A percentile compares a stretch with the other conserved stretches of the same genome.
Conservation (phyloP, 83 land plant genomes). For the Diphasiastrum complanatum region DNA sequence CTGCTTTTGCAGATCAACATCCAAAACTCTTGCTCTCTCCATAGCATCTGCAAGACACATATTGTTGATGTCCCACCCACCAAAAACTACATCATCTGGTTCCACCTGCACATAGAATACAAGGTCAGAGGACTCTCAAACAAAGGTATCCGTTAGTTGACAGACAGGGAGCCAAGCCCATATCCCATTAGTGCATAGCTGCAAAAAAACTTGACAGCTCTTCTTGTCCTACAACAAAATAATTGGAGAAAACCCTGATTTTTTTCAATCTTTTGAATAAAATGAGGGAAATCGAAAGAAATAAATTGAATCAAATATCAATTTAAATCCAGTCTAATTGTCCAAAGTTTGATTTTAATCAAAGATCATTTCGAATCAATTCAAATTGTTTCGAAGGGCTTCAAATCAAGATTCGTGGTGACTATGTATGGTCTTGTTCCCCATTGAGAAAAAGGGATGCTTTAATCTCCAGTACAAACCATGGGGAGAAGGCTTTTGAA, state of each 20-base stretch:
- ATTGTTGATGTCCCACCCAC: constrained; percentile 92
- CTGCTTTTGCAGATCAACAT: constrained; percentile 91
- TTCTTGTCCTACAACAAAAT: too few species aligned
- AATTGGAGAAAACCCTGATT: too few species aligned
- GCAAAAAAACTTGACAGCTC: too few species aligned
- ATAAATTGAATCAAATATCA: too few species aligned
- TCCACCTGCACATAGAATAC: constrained; percentile 45
- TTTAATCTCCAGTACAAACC: constrained; percentile 40
- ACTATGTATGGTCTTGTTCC: too few species aligned
- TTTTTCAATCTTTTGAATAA: too few species aligned
- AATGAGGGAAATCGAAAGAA: too few species aligned
- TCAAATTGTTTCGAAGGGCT: too few species aligned
- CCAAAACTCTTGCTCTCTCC: constrained; percentile 75
- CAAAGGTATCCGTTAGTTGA: not conserved
- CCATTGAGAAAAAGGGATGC: too few species aligned
- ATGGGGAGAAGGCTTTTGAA: constrained; percentile 96
- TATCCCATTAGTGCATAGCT: not conserved
- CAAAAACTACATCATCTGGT: constrained; percentile 82
- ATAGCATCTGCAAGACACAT: constrained; percentile 90
- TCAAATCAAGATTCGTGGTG: not conserved
- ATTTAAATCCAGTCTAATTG: too few species aligned
- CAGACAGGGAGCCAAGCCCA: not conserved
- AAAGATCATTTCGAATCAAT: too few species aligned
- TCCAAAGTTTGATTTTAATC: too few species aligned
- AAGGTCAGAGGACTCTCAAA: not conserved